Evolutionary conservation across 1,284 basidiomycete genomes (phyloP), one percentile per base, ranked within the genome.

Genomic region (Trametes polyzona): DNA sequence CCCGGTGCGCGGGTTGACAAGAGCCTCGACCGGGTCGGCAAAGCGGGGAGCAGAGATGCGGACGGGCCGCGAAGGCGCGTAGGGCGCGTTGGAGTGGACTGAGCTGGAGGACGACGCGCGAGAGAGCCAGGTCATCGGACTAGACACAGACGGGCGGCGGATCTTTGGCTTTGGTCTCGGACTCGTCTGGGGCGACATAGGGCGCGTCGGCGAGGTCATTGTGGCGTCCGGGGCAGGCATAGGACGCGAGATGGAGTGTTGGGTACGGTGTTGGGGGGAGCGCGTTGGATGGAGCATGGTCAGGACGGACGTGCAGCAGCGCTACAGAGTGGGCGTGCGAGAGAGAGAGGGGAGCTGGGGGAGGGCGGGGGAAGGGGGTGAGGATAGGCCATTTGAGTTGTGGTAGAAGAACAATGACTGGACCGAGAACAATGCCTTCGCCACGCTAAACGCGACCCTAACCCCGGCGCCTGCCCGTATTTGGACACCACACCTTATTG

Each of bases 1-100:
- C 4, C 83, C 83, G 47, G 70, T 76, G 3, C 80, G 76, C 9
- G 71, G 69, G 35, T 75, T 63, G 36, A 71, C 68, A 36, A 79
- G 60, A 3, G 76, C 68, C 36, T 84, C 82, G 24, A 81, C 72
- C n/a, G 78, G 76, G 58, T 77, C 77, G 14, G 74, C 71, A 32
- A 83, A 71, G 66, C 83, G 83, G 14, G 86, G 84, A 66, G 90
- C 87, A 1, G 84, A 84, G 40, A 88, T 82, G 57, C 78, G 81
- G 11, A 81, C 71, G 24, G 80, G 76, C 64, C 83, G 84, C 7
- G 71, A 68, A 6, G 74, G 71, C 35, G 69, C 67, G 53, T 71
- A 69, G 3, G 70, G 67, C 27, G 50, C 46, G 35, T 57, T 65
- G 12, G 48, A 50, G 14, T 55, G 41, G 2, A 52, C 55, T 24